A percentile compares a stretch with the other conserved stretches of the same genome.
phyloP scores from a whole-genome alignment of 805 yeast species.

The Yamadazyma scolyti region DNA sequence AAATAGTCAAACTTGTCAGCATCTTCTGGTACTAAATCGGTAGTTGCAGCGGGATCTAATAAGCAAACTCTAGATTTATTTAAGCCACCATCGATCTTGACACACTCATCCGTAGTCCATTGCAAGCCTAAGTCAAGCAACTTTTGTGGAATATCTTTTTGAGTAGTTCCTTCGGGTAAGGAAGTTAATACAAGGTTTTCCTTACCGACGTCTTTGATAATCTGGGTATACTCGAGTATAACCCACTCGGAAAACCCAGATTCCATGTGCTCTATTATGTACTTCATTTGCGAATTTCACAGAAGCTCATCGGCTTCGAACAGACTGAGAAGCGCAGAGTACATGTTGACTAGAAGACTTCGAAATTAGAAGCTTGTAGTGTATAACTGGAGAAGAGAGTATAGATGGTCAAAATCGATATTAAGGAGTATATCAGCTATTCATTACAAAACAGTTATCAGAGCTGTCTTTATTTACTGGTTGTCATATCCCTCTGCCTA shows the following conservation, averaged over 20 bases:
- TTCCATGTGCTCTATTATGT: constrained; percentile 97
- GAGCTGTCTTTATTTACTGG: not conserved
- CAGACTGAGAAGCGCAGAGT: no score
- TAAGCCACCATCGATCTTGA: constrained; percentile 46
- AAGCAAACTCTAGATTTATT: constrained; percentile 62
- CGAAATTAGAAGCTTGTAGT: not conserved
- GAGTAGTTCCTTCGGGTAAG: constrained; percentile 60
- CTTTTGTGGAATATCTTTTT: constrained; percentile 58
- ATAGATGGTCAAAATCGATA: not conserved
- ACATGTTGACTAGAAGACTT: no score
- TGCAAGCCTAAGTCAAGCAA: constrained; percentile 62
- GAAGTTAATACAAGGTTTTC: constrained; percentile 76
- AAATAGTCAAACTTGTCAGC: constrained; percentile 69
- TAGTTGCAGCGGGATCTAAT: constrained; percentile 82
- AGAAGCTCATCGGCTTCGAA: no score
- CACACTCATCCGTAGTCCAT: constrained; percentile 78
- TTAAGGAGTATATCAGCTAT: not conserved
- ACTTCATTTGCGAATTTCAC: no score
- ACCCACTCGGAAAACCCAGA: constrained; percentile 97
- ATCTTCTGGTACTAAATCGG: constrained; percentile 73
- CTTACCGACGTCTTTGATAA: constrained; percentile 76
- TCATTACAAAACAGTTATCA: not conserved
- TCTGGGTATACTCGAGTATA: constrained; percentile 76
- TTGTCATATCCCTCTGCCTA: not conserved
- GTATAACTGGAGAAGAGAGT: not conserved